Evolutionary conservation across 352 stramenopile species (phyloP).

Genomic region (Pythium monospermum): DNA sequence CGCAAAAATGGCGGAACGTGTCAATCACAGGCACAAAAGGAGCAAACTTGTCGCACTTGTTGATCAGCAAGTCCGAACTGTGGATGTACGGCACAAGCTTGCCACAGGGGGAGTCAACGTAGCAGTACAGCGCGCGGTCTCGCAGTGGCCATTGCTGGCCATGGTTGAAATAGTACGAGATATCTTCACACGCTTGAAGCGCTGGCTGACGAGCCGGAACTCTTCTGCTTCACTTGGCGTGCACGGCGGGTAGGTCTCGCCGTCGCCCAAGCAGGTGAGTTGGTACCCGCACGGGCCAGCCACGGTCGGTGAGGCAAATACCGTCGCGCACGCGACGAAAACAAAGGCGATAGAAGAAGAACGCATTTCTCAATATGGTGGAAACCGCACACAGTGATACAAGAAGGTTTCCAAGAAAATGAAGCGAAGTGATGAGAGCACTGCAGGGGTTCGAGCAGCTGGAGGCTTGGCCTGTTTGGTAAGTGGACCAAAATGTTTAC

Average conservation of each 20-base stretch:
- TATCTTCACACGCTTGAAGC: slow-evolving; percentile 14
- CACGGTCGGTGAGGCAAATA: no score
- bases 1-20: slow-evolving; percentile 17
- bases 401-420: no score
- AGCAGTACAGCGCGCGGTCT: slow-evolving; percentile 9
- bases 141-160: slow-evolving; percentile 18
- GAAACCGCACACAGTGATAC: no score
- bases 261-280: slow-evolving; percentile 6
- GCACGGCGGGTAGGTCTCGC: neutral
- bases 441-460: no score
- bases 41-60: slow-evolving; percentile 8
- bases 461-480: no score
- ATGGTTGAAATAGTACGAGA: slow-evolving; percentile 14
- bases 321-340: no score
- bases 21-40: slow-evolving; percentile 12
- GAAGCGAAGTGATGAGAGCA: no score
- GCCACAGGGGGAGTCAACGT: slow-evolving; percentile 3
- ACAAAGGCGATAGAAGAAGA: no score
- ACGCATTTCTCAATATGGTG: no score
- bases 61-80: slow-evolving; percentile 3
- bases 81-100: slow-evolving; percentile 17
- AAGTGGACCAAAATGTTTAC: no score
- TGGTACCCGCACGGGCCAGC: slow-evolving; percentile 19
- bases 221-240: slow-evolving; percentile 2
- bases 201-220: slow-evolving; percentile 4